Percentiles rank a stretch among this genome's conserved stretches.
Conservation (phyloP, 208 protist genomes). For the Trypanosoma caninum region DNA sequence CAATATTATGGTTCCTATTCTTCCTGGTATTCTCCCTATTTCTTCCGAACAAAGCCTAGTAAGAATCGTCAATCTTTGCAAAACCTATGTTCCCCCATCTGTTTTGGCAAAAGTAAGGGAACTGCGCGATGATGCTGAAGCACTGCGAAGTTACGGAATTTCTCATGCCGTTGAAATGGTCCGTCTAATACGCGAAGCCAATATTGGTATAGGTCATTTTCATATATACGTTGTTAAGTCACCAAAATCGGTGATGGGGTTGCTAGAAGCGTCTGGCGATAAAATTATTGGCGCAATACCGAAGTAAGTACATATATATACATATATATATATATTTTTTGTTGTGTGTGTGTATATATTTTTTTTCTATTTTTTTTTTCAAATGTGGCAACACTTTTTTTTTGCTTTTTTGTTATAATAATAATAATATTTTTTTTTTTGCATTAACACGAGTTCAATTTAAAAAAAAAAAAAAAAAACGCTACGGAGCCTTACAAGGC, state of each 20-base stretch:
- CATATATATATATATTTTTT: neutral
- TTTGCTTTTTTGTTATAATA: constrained; percentile 1
- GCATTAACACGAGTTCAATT: too few species aligned
- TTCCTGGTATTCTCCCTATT: constrained; percentile 95
- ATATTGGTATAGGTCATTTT: constrained; percentile 59
- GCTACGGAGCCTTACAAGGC: too few species aligned
- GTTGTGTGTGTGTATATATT: neutral
- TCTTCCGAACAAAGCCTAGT: constrained; percentile 55
- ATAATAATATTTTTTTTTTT: neutral
- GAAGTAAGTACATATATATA: neutral
- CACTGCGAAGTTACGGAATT: constrained; percentile 57
- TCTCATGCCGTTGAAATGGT: constrained; percentile 61
- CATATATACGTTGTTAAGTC: constrained; percentile 79
- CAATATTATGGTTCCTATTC: constrained; percentile 93
- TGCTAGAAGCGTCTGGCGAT: constrained; percentile 38
- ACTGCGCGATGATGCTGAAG: constrained; percentile 57
- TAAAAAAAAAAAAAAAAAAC: too few species aligned
- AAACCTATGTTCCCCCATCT: constrained; percentile 53
- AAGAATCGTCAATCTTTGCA: constrained; percentile 73
- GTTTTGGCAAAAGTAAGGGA: constrained; percentile 48
- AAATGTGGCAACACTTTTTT: neutral
- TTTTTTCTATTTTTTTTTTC: constrained; percentile 21
- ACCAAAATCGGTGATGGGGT: constrained; percentile 30
- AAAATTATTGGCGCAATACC: neutral
- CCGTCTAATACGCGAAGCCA: constrained; percentile 40